Base-by-base conservation (phyloP, 2,329 filamentous ascomycete species). In the Aspergillus hiratsukae region DNA sequence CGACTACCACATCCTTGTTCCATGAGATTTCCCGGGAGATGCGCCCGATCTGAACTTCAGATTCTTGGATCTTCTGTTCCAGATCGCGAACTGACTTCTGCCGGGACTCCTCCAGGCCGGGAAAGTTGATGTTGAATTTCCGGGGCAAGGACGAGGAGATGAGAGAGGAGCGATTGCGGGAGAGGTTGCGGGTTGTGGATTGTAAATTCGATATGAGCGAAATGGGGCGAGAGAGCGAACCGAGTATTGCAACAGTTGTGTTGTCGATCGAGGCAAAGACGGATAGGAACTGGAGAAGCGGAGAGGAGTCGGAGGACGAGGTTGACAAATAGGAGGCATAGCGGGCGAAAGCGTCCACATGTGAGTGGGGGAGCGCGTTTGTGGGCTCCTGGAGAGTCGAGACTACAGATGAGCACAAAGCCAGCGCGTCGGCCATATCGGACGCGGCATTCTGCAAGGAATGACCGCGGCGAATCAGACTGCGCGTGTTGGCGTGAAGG, bases 1-100 rank as follows among this genome's bases (percentile, higher is more conserved):
- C 83, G 6, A 95, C 93, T 25, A 97, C 93, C 14, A 93, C 91
- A 72, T 95, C 90, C 75, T 97, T 93, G 49, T 92, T 96, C 72
- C 94, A 96, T 51, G 91, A 80, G 54, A 99, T 78, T 73, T 99
- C 94, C 52, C 85, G 85, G 0, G 88, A 87, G n/a, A 96, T 75
- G 46, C 85, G 83, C 21, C 87, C 83, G 10, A 90, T 83, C 69
- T 97, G 90, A 19, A 80, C 75, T 61, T 87, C 83, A 23, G 84
- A 85, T 61, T 87, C 86, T 14, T 84, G 81, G 40, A 90, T 89
- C 65, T 89, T 90, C 62, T 89, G 87, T 75, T 91, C 89, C 46
- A 90, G 89, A 56, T 97, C 94, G 61, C 91, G 87, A 64, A 91
- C 88, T 9, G 91, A 81, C 29, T 90, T 85, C 69, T 89, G 87